These are phyloP conservation scores for Yamadazyma sp. DNA, from an alignment of 805 yeast species.

Conservation along the genomic window DNA sequence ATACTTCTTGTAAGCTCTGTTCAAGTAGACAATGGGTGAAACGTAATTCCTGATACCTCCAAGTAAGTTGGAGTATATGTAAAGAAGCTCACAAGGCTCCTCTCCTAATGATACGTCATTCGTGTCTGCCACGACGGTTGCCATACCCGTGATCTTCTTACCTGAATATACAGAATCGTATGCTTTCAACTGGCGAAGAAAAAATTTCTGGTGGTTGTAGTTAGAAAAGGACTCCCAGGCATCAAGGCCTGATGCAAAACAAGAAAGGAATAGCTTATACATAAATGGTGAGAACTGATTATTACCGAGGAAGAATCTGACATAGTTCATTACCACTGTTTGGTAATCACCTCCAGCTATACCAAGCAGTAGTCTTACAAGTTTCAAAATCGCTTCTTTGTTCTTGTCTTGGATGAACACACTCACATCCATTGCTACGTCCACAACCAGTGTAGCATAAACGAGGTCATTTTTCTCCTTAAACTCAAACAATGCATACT, in stretches of 20 bases:
- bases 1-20: constrained; percentile 64
- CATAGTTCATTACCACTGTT: constrained; percentile 50
- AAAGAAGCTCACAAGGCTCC: constrained; percentile 66
- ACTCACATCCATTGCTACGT: constrained; percentile 72
- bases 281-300: constrained; percentile 76
- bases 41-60: constrained; percentile 80
- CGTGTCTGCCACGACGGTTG: constrained; percentile 61
- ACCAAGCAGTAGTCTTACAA: constrained; percentile 67
- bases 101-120: constrained; percentile 37
- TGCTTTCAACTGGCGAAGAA: constrained; percentile 86
- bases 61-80: constrained; percentile 77
- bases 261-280: constrained; percentile 62
- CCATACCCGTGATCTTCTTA: constrained; percentile 71
- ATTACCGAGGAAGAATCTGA: constrained; percentile 63
- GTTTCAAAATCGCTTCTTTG: constrained; percentile 57
- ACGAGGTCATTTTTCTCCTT: constrained; percentile 64
- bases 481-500: constrained; percentile 68
- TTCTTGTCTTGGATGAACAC: constrained; percentile 70
- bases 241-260: constrained; percentile 60
- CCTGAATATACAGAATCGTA: constrained; percentile 64
- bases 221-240: constrained; percentile 65
- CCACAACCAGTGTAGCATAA: constrained; percentile 51
- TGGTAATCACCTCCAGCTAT: constrained; percentile 48
- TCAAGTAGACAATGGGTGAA: constrained; percentile 76
- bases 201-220: constrained; percentile 85